phyloP scores from a whole-genome alignment of 768 basidiomycete species.

The Asterophora parasitica region DNA sequence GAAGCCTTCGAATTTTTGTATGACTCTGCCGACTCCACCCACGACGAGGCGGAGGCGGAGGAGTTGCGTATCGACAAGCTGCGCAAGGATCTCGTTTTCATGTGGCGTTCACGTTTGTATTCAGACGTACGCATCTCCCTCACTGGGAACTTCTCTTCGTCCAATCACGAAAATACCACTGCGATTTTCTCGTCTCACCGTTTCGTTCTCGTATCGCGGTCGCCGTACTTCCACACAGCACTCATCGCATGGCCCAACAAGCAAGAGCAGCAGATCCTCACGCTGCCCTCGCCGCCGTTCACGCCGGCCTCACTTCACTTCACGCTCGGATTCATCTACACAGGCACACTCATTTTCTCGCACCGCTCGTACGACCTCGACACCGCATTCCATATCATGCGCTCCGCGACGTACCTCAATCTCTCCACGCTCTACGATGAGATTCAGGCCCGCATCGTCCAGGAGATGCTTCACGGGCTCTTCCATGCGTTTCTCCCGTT shows the following conservation, averaged over 20 bases:
- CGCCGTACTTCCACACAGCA: constrained; percentile 79
- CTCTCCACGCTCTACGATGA: constrained; percentile 73
- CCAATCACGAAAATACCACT: constrained; percentile 63
- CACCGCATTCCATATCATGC: constrained; percentile 87
- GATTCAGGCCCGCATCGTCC: constrained; percentile 74
- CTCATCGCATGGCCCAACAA: constrained; percentile 59
- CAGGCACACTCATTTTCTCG: constrained; percentile 90
- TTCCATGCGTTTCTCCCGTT: constrained; percentile 82
- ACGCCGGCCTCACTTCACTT: constrained; percentile 93
- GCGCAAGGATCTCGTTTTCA: constrained; percentile 89
- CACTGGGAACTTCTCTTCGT: constrained; percentile 60
- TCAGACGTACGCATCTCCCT: constrained; percentile 86
- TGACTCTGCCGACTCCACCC: constrained; percentile 54
- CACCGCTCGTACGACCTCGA: constrained; percentile 90
- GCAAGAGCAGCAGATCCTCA: constrained; percentile 53
- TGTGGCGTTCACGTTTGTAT: constrained; percentile 94
- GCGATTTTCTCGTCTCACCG: constrained; percentile 90
- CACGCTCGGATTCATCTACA: constrained; percentile 91
- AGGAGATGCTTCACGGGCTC: constrained; percentile 88
- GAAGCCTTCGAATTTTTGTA: constrained; percentile 87
- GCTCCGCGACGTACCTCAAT: constrained; percentile 75
- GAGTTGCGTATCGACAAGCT: constrained; percentile 75
- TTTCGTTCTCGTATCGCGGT: constrained; percentile 87
- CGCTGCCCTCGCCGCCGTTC: constrained; percentile 87
- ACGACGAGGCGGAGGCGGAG: constrained; percentile 39